A percentile compares a stretch with the other conserved stretches of the same genome.
Evolutionary conservation across 345 rosid genomes (phyloP).

Genomic region (Physaria fendleri): DNA sequence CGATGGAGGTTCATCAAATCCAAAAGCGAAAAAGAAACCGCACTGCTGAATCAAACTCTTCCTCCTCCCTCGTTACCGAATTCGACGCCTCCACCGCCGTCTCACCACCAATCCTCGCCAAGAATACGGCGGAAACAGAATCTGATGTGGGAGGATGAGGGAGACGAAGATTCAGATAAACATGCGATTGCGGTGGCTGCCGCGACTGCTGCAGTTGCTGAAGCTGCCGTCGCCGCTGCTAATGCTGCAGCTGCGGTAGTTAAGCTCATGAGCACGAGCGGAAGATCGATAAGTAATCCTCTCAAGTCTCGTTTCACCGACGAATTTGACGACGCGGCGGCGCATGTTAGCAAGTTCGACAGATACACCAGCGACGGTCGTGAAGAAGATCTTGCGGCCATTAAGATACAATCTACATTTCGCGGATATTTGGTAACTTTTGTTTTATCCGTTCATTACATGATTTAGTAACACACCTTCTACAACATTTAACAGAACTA

Average conservation of each 20-base stretch:
- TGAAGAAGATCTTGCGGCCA: slow-evolving; percentile 46
- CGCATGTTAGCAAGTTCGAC: slow-evolving; percentile 25
- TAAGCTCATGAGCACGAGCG: slow-evolving; percentile 64
- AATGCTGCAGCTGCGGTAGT: slow-evolving; percentile 74
- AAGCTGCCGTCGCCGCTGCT: slow-evolving; percentile 75
- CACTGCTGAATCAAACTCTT: neutral
- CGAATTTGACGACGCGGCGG: slow-evolving; percentile 6
- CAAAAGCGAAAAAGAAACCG: slow-evolving; percentile 37
- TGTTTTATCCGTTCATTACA: too few species aligned
- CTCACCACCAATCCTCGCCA: slow-evolving; percentile 13
- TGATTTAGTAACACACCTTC: too few species aligned
- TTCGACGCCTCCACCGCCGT: slow-evolving; percentile 10
- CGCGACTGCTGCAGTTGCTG: slow-evolving; percentile 74
- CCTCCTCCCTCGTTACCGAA: neutral
- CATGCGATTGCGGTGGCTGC: slow-evolving; percentile 82
- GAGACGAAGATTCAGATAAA: slow-evolving; percentile 30
- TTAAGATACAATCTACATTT: slow-evolving; percentile 76
- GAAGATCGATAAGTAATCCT: slow-evolving; percentile 36
- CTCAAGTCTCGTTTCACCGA: slow-evolving; percentile 7
- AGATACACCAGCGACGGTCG: slow-evolving; percentile 21
- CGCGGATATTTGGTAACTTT: slow-evolving; percentile 79
- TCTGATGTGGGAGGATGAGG: slow-evolving; percentile 11
- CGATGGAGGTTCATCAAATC: slow-evolving; percentile 88
- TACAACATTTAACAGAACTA: too few species aligned
- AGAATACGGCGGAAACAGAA: slow-evolving; percentile 13